Conservation (phyloP, 2,329 filamentous ascomycete species). For the Apiospora malaysiana region DNA sequence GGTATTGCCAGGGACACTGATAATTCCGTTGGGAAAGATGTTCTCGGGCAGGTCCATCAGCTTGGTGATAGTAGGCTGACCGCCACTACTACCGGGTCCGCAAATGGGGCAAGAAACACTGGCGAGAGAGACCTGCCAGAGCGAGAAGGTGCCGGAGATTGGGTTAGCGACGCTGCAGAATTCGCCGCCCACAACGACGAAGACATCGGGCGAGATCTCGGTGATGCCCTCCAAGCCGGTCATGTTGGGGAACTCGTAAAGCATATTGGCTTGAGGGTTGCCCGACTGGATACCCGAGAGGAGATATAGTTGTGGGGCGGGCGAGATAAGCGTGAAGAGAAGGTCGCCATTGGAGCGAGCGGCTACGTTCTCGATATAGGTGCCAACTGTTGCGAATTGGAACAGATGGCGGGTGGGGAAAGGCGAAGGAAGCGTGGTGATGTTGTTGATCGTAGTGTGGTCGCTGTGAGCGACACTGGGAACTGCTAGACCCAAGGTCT, state of each 20-base stretch:
- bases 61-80: conserved; percentile 21
- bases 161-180: conserved; percentile 21
- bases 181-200: conserved; percentile 29
- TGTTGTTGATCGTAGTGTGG: neutral
- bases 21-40: conserved; percentile 31
- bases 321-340: conserved; percentile 36
- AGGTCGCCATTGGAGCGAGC: conserved; percentile 36
- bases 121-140: conserved; percentile 26
- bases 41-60: conserved; percentile 28
- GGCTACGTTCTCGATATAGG: conserved; percentile 39
- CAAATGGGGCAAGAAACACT: neutral
- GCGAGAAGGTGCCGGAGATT: conserved; percentile 24
- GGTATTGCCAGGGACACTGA: conserved; percentile 22
- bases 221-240: conserved; percentile 37
- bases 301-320: conserved; percentile 33
- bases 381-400: conserved; percentile 24
- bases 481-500: neutral
- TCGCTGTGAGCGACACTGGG: neutral
- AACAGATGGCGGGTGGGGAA: conserved; percentile 18
- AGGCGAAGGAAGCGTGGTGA: neutral
- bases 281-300: conserved; percentile 19
- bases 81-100: neutral
- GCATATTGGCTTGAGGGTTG: conserved; percentile 27
- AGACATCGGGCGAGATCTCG: conserved; percentile 32
- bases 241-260: conserved; percentile 34